Percentiles rank a stretch among this genome's conserved stretches.
phyloP scores from a whole-genome alignment of 768 basidiomycete species.

The Rubroboletus satanas region DNA sequence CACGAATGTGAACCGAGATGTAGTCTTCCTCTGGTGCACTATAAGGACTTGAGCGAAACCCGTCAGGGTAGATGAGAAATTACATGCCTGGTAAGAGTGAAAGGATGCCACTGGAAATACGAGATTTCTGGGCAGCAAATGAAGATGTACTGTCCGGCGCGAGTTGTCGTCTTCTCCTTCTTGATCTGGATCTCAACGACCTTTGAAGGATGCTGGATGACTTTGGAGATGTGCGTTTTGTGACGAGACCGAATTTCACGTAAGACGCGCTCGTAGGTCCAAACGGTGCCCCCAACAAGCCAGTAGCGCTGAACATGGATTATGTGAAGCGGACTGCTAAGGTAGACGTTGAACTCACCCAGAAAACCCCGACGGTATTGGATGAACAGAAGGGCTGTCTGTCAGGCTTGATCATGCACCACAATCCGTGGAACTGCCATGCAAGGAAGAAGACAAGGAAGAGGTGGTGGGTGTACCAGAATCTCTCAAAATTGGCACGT shows the following conservation, averaged over 20 bases:
- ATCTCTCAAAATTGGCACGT: conserved; percentile 76
- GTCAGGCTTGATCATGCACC: conserved; percentile 95
- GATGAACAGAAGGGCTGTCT: conserved; percentile 82
- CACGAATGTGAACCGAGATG: conserved; percentile 88
- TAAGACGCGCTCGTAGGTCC: conserved; percentile 83
- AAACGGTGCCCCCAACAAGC: conserved; percentile 82
- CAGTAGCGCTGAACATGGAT: conserved; percentile 66
- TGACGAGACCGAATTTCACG: conserved; percentile 92
- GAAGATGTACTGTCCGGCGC: conserved; percentile 93
- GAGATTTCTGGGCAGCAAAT: conserved; percentile 86
- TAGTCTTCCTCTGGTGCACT: conserved; percentile 96
- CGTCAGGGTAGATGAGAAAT: background rate
- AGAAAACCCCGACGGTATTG: conserved; percentile 89
- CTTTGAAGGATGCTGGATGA: conserved; percentile 91
- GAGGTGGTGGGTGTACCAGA: conserved; percentile 87
- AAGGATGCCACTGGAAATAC: conserved; percentile 97
- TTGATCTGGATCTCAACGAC: conserved; percentile 97
- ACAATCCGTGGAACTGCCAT: conserved; percentile 97
- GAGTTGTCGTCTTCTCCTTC: conserved; percentile 82
- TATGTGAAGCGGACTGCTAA: conserved; percentile 2
- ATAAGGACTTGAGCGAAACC: background rate
- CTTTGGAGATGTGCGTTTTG: conserved; percentile 88
- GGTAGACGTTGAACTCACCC: conserved; percentile 51
- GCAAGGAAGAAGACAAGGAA: conserved; percentile 90
- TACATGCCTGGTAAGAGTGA: conserved; percentile 78